A percentile compares a stretch with the other conserved stretches of the same genome.
phyloP scores from a whole-genome alignment of 352 stramenopile species.

The Globisporangium iwayamae region DNA sequence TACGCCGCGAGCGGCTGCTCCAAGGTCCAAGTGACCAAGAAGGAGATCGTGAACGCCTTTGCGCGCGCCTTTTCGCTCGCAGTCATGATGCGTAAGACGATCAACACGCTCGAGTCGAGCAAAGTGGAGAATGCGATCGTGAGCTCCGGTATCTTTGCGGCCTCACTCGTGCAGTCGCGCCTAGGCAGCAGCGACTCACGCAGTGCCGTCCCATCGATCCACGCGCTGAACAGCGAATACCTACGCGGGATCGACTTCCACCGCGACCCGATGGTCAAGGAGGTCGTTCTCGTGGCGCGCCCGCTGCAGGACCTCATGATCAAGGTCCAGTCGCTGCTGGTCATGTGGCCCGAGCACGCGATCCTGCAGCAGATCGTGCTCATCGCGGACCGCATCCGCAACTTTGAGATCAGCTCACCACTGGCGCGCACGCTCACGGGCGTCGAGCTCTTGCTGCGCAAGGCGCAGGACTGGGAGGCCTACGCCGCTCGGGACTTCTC shows the following conservation, averaged over 20 bases:
- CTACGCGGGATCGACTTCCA: constrained; percentile 91
- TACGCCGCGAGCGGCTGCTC: constrained; percentile 58
- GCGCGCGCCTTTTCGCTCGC: constrained; percentile 65
- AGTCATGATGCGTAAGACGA: constrained; percentile 58
- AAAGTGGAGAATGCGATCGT: constrained; percentile 48
- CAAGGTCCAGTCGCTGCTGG: constrained; percentile 88
- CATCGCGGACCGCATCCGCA: constrained; percentile 85
- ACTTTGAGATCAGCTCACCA: constrained; percentile 84
- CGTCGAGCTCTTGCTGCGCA: constrained; percentile 94
- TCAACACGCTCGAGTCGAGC: constrained; percentile 49
- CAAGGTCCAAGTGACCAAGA: constrained; percentile 31
- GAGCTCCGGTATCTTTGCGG: constrained; percentile 53
- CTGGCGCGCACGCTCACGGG: constrained; percentile 91
- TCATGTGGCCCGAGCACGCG: constrained; percentile 95
- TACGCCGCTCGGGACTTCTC: constrained; percentile 92
- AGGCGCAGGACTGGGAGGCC: constrained; percentile 98
- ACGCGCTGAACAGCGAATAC: constrained; percentile 69
- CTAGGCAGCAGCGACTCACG: constrained; percentile 42
- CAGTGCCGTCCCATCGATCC: constrained; percentile 42
- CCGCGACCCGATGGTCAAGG: constrained; percentile 89
- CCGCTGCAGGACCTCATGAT: constrained; percentile 89
- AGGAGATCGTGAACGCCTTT: constrained; percentile 61
- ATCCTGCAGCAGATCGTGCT: constrained; percentile 95
- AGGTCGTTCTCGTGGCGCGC: constrained; percentile 87
- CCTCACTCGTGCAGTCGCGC: constrained; percentile 66